Conservation (phyloP, 2,329 filamentous ascomycete species). For the Xylaria sp. region DNA sequence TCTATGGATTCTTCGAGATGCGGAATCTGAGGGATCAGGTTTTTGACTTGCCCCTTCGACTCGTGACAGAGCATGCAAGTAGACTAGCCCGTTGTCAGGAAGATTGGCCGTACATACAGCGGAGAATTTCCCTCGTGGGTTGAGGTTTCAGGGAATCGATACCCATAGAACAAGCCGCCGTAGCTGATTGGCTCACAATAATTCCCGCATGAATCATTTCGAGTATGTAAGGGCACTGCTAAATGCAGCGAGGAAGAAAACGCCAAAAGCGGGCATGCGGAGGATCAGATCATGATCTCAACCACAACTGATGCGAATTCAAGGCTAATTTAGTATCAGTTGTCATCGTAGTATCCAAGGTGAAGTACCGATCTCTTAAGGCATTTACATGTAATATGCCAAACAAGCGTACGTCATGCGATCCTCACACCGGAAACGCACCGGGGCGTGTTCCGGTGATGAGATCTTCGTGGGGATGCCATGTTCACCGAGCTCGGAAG, state of each 20-base stretch:
- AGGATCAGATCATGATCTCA: constrained; percentile 20
- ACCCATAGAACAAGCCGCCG: constrained; percentile 1
- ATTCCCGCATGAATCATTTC: constrained; percentile 24
- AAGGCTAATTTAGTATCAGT: not conserved
- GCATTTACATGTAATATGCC: not conserved
- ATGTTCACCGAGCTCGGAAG: constrained; percentile 13
- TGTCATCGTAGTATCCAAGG: constrained; percentile 1
- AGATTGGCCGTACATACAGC: constrained; percentile 34
- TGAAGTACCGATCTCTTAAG: constrained; percentile 12
- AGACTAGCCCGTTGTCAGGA: constrained; percentile 18
- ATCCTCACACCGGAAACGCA: constrained; percentile 5
- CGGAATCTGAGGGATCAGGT: not conserved
- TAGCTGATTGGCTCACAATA: constrained; percentile 15
- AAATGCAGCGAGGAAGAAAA: constrained; percentile 6
- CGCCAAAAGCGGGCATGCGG: not conserved
- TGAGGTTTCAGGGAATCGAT: constrained; percentile 28
- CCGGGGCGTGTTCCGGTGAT: constrained; percentile 1
- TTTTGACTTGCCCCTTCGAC: constrained; percentile 1
- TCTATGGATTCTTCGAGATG: not conserved
- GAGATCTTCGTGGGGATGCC: constrained; percentile 7
- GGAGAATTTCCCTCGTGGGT: constrained; percentile 38
- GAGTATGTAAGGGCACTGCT: constrained; percentile 5
- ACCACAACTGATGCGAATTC: not conserved
- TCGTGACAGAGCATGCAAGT: constrained; percentile 15
- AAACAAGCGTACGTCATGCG: not conserved